These are phyloP conservation scores for Ochetophila trinervis DNA, from an alignment of 306 rosid genomes.

Conservation along the genomic window DNA sequence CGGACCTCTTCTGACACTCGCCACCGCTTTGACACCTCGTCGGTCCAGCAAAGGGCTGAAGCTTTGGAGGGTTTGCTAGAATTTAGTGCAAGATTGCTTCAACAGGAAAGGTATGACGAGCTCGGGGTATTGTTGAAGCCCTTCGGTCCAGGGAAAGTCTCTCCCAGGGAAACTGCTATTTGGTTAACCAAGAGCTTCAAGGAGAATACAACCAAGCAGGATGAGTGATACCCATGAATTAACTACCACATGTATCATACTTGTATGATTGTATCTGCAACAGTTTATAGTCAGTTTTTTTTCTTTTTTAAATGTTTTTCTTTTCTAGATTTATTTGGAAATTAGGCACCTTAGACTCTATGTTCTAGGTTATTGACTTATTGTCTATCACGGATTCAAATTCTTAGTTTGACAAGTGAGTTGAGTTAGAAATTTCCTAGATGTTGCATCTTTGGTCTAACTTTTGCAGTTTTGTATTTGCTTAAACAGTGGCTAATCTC, in stretches of 20 bases:
- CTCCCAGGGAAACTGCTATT: slow-evolving; percentile 98
- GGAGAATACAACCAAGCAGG: slow-evolving; percentile 58
- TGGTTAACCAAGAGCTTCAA: slow-evolving; percentile 98
- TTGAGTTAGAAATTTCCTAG: not conserved
- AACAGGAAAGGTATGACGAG: slow-evolving; percentile 83
- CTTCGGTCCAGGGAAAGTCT: slow-evolving; percentile 92
- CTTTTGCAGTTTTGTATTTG: slow-evolving; percentile 15
- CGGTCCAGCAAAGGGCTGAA: slow-evolving; percentile 88
- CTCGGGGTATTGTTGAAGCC: slow-evolving; percentile 96
- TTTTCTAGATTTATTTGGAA: slow-evolving; percentile 20
- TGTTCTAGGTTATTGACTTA: slow-evolving; percentile 35
- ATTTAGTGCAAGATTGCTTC: slow-evolving; percentile 92
- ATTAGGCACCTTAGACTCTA: slow-evolving; percentile 36
- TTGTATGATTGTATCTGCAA: slow-evolving; percentile 24
- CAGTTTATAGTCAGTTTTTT: slow-evolving; percentile 23
- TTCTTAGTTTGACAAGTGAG: slow-evolving; percentile 12
- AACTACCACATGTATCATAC: slow-evolving; percentile 24
- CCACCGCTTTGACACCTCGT: slow-evolving; percentile 70
- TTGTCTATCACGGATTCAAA: slow-evolving; percentile 17
- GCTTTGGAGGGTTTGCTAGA: slow-evolving; percentile 98
- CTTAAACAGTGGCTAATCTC: not conserved
- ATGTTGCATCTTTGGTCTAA: slow-evolving; percentile 10
- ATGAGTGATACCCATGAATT: slow-evolving; percentile 33
- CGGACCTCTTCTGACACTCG: slow-evolving; percentile 68
- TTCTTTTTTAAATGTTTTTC: slow-evolving; percentile 17